phyloP scores from a whole-genome alignment of 768 basidiomycete species.

The Mycena vitilis region DNA sequence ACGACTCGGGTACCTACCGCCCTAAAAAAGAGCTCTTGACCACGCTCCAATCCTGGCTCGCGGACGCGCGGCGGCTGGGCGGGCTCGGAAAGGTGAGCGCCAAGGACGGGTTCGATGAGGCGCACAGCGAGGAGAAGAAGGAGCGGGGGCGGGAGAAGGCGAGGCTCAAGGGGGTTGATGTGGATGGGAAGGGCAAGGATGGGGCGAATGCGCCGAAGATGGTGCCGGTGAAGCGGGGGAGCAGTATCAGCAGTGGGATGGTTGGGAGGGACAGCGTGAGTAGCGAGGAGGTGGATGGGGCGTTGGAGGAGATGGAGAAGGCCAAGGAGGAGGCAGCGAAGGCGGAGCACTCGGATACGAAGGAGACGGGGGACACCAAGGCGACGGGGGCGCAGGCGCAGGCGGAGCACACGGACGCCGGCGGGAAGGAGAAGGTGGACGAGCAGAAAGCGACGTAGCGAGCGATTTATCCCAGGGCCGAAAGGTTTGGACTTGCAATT shows the following conservation, averaged over 20 bases:
- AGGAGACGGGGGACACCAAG: background rate
- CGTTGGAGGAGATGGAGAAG: slow-evolving; percentile 23
- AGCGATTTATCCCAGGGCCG: too few relatives aligned
- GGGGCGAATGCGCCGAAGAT: background rate
- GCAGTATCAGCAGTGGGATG: slow-evolving; percentile 22
- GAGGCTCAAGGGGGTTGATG: slow-evolving; percentile 41
- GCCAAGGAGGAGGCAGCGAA: background rate
- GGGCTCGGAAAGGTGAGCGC: slow-evolving; percentile 50
- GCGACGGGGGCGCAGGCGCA: slow-evolving; percentile 17
- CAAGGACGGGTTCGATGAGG: slow-evolving; percentile 53
- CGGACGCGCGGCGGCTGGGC: slow-evolving; percentile 46
- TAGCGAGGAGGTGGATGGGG: slow-evolving; percentile 21
- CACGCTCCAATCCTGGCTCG: slow-evolving; percentile 49
- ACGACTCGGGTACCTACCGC: slow-evolving; percentile 60
- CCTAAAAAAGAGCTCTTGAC: slow-evolving; percentile 54
- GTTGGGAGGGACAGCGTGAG: slow-evolving; percentile 25
- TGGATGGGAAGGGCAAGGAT: slow-evolving; percentile 9
- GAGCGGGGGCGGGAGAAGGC: slow-evolving; percentile 9
- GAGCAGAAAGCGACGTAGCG: too few relatives aligned
- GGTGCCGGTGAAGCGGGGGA: slow-evolving; percentile 25
- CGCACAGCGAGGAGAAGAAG: slow-evolving; percentile 26
- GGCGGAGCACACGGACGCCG: slow-evolving; percentile 11
- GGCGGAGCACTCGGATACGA: too few relatives aligned
- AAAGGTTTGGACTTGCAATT: too few relatives aligned
- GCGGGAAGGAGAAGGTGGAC: background rate